Evolutionary conservation across 208 protist species (phyloP), one percentile per base, ranked within the genome.

Genomic region (Wallacemonas rigidus): DNA sequence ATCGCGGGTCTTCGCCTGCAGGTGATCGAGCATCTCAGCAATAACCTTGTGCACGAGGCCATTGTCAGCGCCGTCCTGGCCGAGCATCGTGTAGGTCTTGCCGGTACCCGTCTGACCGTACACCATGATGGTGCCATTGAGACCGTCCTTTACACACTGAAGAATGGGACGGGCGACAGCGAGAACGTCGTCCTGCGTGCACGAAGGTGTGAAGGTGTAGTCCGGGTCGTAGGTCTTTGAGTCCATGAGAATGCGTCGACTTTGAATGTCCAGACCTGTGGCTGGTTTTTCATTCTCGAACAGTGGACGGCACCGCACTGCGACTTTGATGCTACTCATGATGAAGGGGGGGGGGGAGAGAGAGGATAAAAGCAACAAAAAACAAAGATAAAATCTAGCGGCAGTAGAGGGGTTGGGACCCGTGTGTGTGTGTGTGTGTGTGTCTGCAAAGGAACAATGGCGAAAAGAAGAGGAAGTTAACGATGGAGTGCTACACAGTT

Each of bases 41-140:
- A 99, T 95, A 17, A 94, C 85, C 67, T 92, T 87, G 85, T 98
- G 94, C 56, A 95, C 96, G 48, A 98, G 85, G 38, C 90, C 90
- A 63, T 82, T 76, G 67, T 84, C 79, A 35, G 67, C 77, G 14
- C 61, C 86, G 2, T 78, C 71, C n/a, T 69, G 80, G 39, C 95
- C 95, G 17, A 98, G 81, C 97, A 99, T 99, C 5, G 97, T 98
- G 85, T 96, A 95, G 9, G 97, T 98, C 84, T 99, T 99, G 5
- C 97, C 97, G 2, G 95, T 98, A 17, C 97, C 94, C 7, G 95
- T 98, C 81, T 98, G 96, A 2, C 96, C 95, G 76, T 98, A 98
- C 38, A 95, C 91, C 86, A 98, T 95, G 44, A 98, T 93, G 15
- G 92, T 97, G 54, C 90, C 93, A 75, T 98, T 93, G 68, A 95